A percentile compares a stretch with the other conserved stretches of the same genome.
Conservation (phyloP, 495 filamentous ascomycete species). For the Neurospora intermedia region DNA sequence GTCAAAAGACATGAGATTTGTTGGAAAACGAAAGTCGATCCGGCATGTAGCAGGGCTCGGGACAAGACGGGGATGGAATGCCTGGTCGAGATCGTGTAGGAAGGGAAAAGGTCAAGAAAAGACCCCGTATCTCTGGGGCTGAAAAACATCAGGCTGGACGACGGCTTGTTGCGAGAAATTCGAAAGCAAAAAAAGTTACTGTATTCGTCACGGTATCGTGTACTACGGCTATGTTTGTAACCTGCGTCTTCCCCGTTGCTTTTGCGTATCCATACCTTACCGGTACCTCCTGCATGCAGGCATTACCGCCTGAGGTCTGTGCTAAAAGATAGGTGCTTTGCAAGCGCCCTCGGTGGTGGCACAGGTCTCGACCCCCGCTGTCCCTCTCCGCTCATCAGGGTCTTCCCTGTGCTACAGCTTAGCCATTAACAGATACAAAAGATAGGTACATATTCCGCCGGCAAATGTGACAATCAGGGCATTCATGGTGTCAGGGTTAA, state of each 20-base stretch:
- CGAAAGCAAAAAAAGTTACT: constrained; percentile 3
- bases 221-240: not conserved
- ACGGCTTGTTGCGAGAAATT: constrained; percentile 1
- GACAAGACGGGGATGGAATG: not conserved
- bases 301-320: not conserved
- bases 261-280: not conserved
- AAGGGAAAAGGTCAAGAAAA: not conserved
- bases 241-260: not conserved
- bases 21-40: not conserved
- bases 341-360: not conserved
- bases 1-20: not conserved
- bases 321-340: not conserved
- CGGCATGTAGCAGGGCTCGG: not conserved
- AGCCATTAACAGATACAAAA: not conserved
- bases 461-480: not conserved
- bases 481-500: not conserved
- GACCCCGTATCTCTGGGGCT: not conserved
- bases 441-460: not conserved
- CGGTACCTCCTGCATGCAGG: not conserved
- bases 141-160: not conserved
- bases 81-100: constrained; percentile 3
- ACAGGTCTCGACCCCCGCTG: not conserved
- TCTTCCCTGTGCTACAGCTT: not conserved
- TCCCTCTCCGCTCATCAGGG: not conserved
- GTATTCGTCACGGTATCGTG: not conserved